phyloP scores from a whole-genome alignment of 2,329 filamentous ascomycete genomes.

The Polytolypa hystricis region DNA sequence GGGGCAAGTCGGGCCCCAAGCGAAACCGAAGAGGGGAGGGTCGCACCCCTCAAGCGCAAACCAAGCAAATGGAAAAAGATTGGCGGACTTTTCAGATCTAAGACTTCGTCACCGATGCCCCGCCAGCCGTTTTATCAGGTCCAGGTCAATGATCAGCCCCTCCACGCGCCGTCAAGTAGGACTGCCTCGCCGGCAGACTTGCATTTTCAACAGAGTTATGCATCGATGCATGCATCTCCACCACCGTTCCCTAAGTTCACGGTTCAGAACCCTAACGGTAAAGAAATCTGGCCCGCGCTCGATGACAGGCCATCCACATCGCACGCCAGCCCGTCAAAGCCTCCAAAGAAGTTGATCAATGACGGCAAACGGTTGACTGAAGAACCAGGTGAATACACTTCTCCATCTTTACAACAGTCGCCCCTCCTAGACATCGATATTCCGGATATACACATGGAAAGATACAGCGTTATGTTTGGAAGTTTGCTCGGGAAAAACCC shows the following conservation, averaged over 20 bases:
- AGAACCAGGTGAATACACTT: slow-evolving; percentile 2
- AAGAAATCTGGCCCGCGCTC: no score
- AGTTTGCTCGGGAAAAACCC: slow-evolving; percentile 48
- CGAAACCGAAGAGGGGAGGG: not conserved
- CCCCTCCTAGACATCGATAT: slow-evolving; percentile 62
- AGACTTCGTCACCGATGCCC: slow-evolving; percentile 11
- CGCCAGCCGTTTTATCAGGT: slow-evolving; percentile 22
- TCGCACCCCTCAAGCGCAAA: slow-evolving; percentile 20
- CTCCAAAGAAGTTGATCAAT: no score
- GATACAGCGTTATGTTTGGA: slow-evolving; percentile 91
- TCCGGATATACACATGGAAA: slow-evolving; percentile 67
- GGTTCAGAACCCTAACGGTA: no score
- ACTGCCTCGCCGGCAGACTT: no score
- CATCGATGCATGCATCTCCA: not conserved
- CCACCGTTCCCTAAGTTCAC: no score
- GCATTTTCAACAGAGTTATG: no score
- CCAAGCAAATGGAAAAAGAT: slow-evolving; percentile 38
- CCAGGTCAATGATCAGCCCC: slow-evolving; percentile 14
- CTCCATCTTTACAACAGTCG: not conserved
- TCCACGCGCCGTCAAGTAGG: slow-evolving; percentile 6
- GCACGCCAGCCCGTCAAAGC: no score
- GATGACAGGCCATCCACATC: no score
- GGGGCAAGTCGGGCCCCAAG: slow-evolving; percentile 20
- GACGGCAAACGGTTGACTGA: no score
- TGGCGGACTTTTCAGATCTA: slow-evolving; percentile 33